Percentiles rank a stretch among this genome's conserved stretches.
These are phyloP conservation scores for Pleoardoris graminearum DNA, from an alignment of 2,329 filamentous ascomycete species.

Conservation along the genomic window DNA sequence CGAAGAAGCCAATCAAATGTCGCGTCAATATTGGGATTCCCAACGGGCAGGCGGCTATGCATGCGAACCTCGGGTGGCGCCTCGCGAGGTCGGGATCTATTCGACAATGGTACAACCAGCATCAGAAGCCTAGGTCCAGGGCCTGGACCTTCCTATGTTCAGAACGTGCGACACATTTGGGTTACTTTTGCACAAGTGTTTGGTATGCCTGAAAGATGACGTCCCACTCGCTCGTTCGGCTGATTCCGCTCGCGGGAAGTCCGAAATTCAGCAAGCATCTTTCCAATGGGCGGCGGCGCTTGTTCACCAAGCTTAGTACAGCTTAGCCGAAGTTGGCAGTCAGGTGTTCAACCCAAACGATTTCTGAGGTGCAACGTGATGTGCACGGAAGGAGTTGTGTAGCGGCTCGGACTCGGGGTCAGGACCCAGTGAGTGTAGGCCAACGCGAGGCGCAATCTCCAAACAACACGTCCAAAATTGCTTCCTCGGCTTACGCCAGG, in stretches of 20 bases:
- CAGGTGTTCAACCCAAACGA: constrained; percentile 19
- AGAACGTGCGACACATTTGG: not conserved
- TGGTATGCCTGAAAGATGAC: not conserved
- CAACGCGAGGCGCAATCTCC: constrained; percentile 21
- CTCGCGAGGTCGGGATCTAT: constrained; percentile 12
- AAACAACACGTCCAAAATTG: constrained; percentile 30
- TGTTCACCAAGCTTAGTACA: not conserved
- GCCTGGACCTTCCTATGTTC: too few species aligned
- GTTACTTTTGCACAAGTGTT: not conserved
- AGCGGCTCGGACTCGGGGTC: constrained; percentile 13
- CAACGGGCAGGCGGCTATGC: constrained; percentile 18
- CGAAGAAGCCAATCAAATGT: constrained; percentile 26
- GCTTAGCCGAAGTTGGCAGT: constrained; percentile 17
- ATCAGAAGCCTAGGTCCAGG: too few species aligned
- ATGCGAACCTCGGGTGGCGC: constrained; percentile 13
- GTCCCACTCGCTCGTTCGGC: not conserved
- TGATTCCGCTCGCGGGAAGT: not conserved
- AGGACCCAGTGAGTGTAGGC: constrained; percentile 15
- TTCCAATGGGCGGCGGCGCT: not conserved
- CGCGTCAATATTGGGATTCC: constrained; percentile 18
- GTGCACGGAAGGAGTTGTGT: constrained; percentile 19
- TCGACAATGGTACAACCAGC: constrained; percentile 19
- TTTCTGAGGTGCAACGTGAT: constrained; percentile 25
- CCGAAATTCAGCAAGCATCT: not conserved
- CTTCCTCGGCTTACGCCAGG: constrained; percentile 24